Base-by-base conservation (phyloP, 176 grass and related monocot species). In the Lolium multiflorum region DNA sequence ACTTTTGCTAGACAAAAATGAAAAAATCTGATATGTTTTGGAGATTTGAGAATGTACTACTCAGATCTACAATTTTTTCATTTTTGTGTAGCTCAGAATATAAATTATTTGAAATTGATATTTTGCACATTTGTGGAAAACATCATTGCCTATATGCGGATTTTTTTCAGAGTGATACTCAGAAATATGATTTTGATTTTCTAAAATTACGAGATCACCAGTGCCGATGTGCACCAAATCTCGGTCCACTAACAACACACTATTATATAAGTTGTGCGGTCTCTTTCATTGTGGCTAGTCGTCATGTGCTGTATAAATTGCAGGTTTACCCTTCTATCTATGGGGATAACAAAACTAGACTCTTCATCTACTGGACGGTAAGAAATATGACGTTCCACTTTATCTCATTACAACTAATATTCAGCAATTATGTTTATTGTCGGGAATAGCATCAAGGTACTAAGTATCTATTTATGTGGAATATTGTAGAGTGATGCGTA, bases 291-390 rank as follows among this genome's bases (percentile, higher is more conserved):
- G 6, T 87, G 38, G 57, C 76, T 87, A 56, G 89, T 89, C 56
- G 4, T 0, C 9, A n/a, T 21, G 18, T 48, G 25, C 18, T 81
- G 18, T 69, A 84, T 57, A 52, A 87, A 82, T 82, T 87, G 52
- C 81, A 97, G 90, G 94, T 97, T 71, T 94, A 67, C 48, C 94
- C 94, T 41, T 72, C 94, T 67, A 66, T 97, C 3, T 94, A 97
- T 61, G 90, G 92, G 31, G 90, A 97, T 76, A 94, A 89, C 80
- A 90, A 92, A 77, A 91, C 92, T 57, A 94, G 92, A 69, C 90
- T 97, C 21, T 97, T 97, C 76, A 94, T 92, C 64, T 92, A 94
- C 59, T 97, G 88, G 92, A 97, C 94, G 31, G 94, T 94, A 90
- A 94, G 92, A 89, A 71, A 61, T 70, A 55, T 16, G 43, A 72